Conservation (phyloP, 2,329 filamentous ascomycete species). For the Neopestalotiopsis rosae region DNA sequence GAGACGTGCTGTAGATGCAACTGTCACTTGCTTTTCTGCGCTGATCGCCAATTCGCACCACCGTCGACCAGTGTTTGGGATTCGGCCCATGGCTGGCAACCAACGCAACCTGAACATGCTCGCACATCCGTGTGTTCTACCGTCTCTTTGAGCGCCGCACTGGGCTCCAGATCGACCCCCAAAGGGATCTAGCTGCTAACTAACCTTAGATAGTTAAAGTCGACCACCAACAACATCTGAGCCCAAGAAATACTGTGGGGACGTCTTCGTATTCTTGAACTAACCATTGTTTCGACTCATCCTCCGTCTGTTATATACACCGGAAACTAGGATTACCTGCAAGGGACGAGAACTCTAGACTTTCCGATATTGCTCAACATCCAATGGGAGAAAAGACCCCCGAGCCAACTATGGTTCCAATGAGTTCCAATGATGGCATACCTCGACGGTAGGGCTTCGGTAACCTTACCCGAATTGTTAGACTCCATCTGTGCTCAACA, state of each 20-base stretch:
- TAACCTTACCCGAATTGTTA: constrained; percentile 4
- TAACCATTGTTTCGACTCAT: constrained; percentile 15
- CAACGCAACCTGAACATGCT: neutral
- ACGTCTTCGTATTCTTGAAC: constrained; percentile 10
- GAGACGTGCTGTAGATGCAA: neutral
- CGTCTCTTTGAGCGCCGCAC: constrained; percentile 11
- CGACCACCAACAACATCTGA: constrained; percentile 9
- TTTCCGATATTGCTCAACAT: neutral
- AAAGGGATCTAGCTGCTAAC: constrained; percentile 3
- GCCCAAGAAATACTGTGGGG: constrained; percentile 4
- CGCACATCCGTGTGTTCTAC: neutral
- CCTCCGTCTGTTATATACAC: constrained; percentile 9
- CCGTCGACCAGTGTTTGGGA: constrained; percentile 12
- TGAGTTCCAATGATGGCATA: constrained; percentile 9
- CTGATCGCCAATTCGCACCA: constrained; percentile 6
- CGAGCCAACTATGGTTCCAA: neutral
- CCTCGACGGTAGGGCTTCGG: neutral
- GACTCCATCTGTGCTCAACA: constrained; percentile 10
- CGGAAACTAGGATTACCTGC: constrained; percentile 10
- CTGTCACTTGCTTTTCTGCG: constrained; percentile 2
- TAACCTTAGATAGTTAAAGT: neutral
- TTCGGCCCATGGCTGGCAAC: neutral
- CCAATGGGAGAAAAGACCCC: neutral
- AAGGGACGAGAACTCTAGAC: constrained; percentile 13
- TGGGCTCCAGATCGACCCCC: neutral